Percentiles rank a stretch among this genome's conserved stretches.
These are phyloP conservation scores for Komagataella pastoris DNA, from an alignment of 805 yeast genomes.

Conservation along the genomic window DNA sequence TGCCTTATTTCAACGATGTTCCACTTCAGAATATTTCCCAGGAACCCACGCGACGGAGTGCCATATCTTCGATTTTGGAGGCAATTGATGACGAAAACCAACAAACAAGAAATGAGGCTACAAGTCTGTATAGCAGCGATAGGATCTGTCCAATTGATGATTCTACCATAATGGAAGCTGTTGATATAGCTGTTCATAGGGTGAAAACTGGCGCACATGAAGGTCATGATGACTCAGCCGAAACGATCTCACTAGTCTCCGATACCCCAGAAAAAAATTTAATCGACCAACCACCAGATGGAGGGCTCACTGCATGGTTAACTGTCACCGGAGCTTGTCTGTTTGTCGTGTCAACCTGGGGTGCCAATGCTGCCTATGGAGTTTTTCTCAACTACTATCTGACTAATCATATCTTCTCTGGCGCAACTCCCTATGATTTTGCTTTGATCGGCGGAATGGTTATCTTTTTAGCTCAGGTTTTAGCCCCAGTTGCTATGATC, in stretches of 20 bases:
- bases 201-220: background rate
- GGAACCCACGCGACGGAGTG: background rate
- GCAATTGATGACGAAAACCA: conserved; percentile 3
- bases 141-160: background rate
- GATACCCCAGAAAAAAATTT: background rate
- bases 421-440: conserved; percentile 40
- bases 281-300: conserved; percentile 6
- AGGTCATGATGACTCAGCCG: background rate
- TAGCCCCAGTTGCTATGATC: conserved; percentile 43
- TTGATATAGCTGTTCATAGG: background rate
- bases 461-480: conserved; percentile 41
- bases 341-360: conserved; percentile 36
- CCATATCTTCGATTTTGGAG: background rate
- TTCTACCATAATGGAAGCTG: background rate
- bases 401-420: conserved; percentile 30
- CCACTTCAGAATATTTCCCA: background rate
- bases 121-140: background rate
- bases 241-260: background rate
- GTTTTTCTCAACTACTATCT: conserved; percentile 42
- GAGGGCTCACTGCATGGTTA: conserved; percentile 4
- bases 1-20: background rate
- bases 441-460: conserved; percentile 51
- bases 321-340: conserved; percentile 1
- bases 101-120: background rate
- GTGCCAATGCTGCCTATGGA: conserved; percentile 47